Evolutionary conservation across 192 early-diverging fungal genomes (phyloP).

Genomic region (Geranomyces variabilis): DNA sequence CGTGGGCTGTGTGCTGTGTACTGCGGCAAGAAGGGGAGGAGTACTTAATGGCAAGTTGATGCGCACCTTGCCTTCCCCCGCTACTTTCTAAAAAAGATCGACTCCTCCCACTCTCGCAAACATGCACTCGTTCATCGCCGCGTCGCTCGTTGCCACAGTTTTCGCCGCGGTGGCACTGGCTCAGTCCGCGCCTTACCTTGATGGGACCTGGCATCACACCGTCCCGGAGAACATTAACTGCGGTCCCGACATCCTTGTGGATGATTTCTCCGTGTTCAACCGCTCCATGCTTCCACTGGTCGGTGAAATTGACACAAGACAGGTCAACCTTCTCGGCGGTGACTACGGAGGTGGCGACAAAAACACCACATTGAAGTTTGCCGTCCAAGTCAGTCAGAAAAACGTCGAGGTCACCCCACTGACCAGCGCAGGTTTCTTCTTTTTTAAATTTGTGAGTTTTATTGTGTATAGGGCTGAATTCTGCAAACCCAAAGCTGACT

Average conservation of each 20-base stretch:
- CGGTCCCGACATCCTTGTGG: conserved; percentile 31
- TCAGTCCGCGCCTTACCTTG: conserved; percentile 9
- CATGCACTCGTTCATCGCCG: neutral
- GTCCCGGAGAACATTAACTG: conserved; percentile 18
- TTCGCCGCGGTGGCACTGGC: neutral
- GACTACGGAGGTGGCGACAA: conserved; percentile 30
- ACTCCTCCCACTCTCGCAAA: no score
- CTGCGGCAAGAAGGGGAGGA: no score
- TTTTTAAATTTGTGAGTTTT: conserved; percentile 9
- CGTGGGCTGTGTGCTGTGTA: no score
- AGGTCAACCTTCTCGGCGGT: conserved; percentile 31
- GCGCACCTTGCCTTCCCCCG: no score
- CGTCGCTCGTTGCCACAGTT: neutral
- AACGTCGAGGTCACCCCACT: neutral
- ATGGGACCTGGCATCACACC: conserved; percentile 7
- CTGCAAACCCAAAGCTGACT: no score
- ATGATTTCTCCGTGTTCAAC: conserved; percentile 19
- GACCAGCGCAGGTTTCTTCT: conserved; percentile 2
- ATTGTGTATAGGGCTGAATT: no score
- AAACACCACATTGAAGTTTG: neutral
- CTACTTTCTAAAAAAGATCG: no score
- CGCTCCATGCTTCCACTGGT: conserved; percentile 11
- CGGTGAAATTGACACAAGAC: conserved; percentile 8
- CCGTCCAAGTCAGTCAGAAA: no score
- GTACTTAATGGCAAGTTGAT: no score